phyloP scores from a whole-genome alignment of 371 early-diverging fungal species.

The Mucor irregularis region DNA sequence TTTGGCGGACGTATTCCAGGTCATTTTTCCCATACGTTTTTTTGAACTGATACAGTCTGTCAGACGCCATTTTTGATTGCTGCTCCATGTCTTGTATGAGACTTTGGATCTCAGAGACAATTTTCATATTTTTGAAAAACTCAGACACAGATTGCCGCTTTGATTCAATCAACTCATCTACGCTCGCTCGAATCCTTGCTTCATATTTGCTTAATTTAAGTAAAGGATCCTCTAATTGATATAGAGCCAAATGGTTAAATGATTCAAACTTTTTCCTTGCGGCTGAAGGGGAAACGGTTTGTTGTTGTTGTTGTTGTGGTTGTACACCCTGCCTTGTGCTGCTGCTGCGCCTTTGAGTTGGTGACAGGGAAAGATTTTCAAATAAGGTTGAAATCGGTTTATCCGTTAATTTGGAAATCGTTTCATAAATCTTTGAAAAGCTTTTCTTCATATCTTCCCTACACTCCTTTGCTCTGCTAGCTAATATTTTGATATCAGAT shows the following conservation, averaged over 20 bases:
- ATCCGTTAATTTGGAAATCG: conserved; percentile 29
- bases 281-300: neutral
- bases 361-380: neutral
- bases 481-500: conserved; percentile 26
- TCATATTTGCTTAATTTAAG: conserved; percentile 46
- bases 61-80: conserved; percentile 25
- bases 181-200: conserved; percentile 33
- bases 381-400: conserved; percentile 23
- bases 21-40: conserved; percentile 14
- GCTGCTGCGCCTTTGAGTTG: too few species aligned
- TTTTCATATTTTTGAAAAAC: conserved; percentile 37
- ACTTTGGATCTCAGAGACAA: conserved; percentile 52
- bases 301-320: neutral
- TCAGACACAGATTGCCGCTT: conserved; percentile 41
- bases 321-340: neutral
- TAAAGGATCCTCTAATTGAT: conserved; percentile 66
- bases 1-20: conserved; percentile 26
- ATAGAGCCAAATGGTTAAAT: conserved; percentile 58
- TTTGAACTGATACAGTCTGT: conserved; percentile 29
- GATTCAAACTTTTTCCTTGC: conserved; percentile 54
- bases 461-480: conserved; percentile 21
- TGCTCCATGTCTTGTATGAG: conserved; percentile 35
- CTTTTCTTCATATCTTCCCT: conserved; percentile 40
- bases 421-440: conserved; percentile 29
- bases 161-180: conserved; percentile 20